These are phyloP conservation scores for Gymnopilus junonius DNA, from an alignment of 768 basidiomycete genomes.

Conservation along the genomic window DNA sequence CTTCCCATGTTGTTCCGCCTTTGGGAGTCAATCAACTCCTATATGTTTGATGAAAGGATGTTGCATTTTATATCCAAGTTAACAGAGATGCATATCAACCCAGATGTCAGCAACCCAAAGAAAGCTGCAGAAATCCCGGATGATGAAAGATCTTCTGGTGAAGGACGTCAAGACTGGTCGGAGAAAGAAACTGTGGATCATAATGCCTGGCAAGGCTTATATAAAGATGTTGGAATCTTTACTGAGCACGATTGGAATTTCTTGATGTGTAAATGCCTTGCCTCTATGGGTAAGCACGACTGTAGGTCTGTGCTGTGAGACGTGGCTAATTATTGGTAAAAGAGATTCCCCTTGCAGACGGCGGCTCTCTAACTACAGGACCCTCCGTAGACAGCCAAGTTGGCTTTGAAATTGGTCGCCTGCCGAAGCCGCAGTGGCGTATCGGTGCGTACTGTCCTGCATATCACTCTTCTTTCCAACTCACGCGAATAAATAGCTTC, in stretches of 20 bases:
- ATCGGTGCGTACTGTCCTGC: slow-evolving; percentile 53
- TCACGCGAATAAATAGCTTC: slow-evolving; percentile 52
- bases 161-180: slow-evolving; percentile 61
- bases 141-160: slow-evolving; percentile 66
- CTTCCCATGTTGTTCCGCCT: slow-evolving; percentile 81
- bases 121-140: slow-evolving; percentile 69
- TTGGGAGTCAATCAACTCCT: slow-evolving; percentile 90
- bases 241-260: slow-evolving; percentile 83
- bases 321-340: slow-evolving; percentile 7
- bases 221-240: slow-evolving; percentile 87
- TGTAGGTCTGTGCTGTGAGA: slow-evolving; percentile 9
- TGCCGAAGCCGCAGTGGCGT: slow-evolving; percentile 76
- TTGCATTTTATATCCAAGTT: slow-evolving; percentile 80
- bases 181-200: slow-evolving; percentile 43
- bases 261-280: slow-evolving; percentile 88
- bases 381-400: slow-evolving; percentile 75
- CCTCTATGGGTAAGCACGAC: slow-evolving; percentile 69
- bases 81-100: slow-evolving; percentile 80
- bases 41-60: slow-evolving; percentile 90
- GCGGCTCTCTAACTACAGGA: slow-evolving; percentile 76
- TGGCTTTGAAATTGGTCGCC: slow-evolving; percentile 72
- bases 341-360: slow-evolving; percentile 77
- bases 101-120: slow-evolving; percentile 75
- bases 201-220: slow-evolving; percentile 71
- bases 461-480: slow-evolving; percentile 15